Evolutionary conservation across 768 basidiomycete species (phyloP).

Genomic region (Hericium coralloides): DNA sequence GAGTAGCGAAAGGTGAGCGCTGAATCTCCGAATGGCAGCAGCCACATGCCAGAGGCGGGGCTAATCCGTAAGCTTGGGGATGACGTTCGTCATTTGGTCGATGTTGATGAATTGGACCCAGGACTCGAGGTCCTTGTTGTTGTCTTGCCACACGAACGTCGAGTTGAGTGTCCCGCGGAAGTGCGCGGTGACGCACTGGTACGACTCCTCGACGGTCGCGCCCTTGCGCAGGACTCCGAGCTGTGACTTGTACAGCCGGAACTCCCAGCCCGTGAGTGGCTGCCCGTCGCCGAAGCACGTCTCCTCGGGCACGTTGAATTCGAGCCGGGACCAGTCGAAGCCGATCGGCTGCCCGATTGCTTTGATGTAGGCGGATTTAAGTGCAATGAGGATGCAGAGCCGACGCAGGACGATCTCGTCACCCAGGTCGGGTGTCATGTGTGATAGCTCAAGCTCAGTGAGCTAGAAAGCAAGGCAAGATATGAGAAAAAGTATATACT

Average conservation of each 20-base stretch:
- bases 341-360: slow-evolving; percentile 76
- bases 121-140: slow-evolving; percentile 54
- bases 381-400: slow-evolving; percentile 65
- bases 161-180: slow-evolving; percentile 59
- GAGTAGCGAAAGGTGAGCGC: background rate
- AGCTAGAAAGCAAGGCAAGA: slow-evolving; percentile 27
- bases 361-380: slow-evolving; percentile 77
- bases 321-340: slow-evolving; percentile 75
- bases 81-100: slow-evolving; percentile 73
- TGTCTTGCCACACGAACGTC: slow-evolving; percentile 66
- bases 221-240: slow-evolving; percentile 58
- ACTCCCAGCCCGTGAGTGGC: slow-evolving; percentile 75
- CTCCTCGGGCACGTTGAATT: slow-evolving; percentile 65
- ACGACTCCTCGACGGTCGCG: slow-evolving; percentile 51
- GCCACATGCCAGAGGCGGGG: background rate
- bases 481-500: background rate
- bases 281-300: slow-evolving; percentile 59
- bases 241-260: slow-evolving; percentile 68
- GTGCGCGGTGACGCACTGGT: slow-evolving; percentile 73
- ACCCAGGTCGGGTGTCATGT: slow-evolving; percentile 39
- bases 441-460: slow-evolving; percentile 42
- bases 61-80: slow-evolving; percentile 62
- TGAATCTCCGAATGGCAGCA: background rate
- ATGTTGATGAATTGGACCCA: slow-evolving; percentile 84
- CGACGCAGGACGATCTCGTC: slow-evolving; percentile 66